Percentiles rank a stretch among this genome's conserved stretches.
These are phyloP conservation scores for Talaromyces albobiverticillius DNA, from an alignment of 2,329 filamentous ascomycete genomes.

Conservation along the genomic window DNA sequence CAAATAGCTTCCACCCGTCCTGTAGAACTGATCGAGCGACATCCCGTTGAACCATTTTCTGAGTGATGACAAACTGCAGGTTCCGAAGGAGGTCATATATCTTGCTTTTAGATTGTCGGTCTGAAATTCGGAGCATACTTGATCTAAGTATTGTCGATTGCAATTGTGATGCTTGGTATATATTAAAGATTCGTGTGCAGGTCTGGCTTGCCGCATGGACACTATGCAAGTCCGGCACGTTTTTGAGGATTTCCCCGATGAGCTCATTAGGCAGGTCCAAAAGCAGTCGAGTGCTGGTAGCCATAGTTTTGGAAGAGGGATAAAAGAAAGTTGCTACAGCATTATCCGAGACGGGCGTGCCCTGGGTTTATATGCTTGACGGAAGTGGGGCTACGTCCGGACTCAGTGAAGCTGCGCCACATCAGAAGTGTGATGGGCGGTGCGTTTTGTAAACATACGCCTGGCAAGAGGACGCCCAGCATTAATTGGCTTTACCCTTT, in stretches of 20 bases:
- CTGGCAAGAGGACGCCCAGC: no score
- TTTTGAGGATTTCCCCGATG: background rate
- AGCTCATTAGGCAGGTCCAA: background rate
- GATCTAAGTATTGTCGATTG: background rate
- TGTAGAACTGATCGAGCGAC: background rate
- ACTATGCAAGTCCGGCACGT: background rate
- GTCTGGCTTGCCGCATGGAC: background rate
- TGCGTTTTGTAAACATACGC: no score
- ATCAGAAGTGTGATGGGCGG: no score
- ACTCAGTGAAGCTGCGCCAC: no score
- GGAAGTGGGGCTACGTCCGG: no score
- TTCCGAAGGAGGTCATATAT: background rate
- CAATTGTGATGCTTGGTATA: background rate
- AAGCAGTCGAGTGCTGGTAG: background rate
- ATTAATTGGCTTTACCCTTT: no score
- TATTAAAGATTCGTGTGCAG: background rate
- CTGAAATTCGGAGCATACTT: background rate
- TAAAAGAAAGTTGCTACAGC: no score
- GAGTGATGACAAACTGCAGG: background rate
- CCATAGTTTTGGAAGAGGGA: no score
- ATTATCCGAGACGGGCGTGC: no score
- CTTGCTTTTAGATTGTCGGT: background rate
- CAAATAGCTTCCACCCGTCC: constrained; percentile 1
- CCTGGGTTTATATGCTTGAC: no score
- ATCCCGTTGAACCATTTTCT: background rate